Base-by-base conservation (phyloP, 805 yeast species). In the Teunomyces funiuensis region DNA sequence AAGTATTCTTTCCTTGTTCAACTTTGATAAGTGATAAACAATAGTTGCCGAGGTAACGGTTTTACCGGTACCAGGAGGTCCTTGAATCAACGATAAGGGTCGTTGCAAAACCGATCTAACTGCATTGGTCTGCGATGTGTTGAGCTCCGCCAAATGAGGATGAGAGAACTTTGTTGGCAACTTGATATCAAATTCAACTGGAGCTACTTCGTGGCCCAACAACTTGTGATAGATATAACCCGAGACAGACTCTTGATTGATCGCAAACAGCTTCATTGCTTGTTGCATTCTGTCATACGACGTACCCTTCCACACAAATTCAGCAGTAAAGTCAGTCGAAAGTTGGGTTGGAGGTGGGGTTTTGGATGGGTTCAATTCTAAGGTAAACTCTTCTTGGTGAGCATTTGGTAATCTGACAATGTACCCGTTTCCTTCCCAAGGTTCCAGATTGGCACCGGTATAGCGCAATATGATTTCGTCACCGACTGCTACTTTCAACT, bases 61-160 rank as follows among this genome's bases (percentile, higher is more conserved):
- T 58, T 90, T 90, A 59, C 97, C 97, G 0, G 97, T 90, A 14
- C 76, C 76, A 3, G 97, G 97, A 7, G 97, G 97, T 13, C 97
- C 97, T 61, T 90, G 97, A 47, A 88, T 88, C 50, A 88, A 71
- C 5, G 93, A 78, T 33, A 89, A 68, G 2, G 95, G 96, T 49
- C 80, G 71, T 52, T 76, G 76, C 43, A 88, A 61, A 0, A 83
- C 95, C 8, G 74, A 63, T 39, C 74, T 70, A 18, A 90, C 88
- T 0, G 97, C 97, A 53, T 76, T 78, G 2, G 76, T 75, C 61
- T 90, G 97, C 1, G 96, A 87, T 6, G 69, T 72, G 59, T 90
- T 90, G 49, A 90, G 70, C 40, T 77, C 78, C 0, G 88, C 77
- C 45, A 85, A 71, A n/a, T 79, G 77, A 0, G 85, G 82, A 33